phyloP scores from a whole-genome alignment of 441 rosid species.

The Populus hybrid region DNA sequence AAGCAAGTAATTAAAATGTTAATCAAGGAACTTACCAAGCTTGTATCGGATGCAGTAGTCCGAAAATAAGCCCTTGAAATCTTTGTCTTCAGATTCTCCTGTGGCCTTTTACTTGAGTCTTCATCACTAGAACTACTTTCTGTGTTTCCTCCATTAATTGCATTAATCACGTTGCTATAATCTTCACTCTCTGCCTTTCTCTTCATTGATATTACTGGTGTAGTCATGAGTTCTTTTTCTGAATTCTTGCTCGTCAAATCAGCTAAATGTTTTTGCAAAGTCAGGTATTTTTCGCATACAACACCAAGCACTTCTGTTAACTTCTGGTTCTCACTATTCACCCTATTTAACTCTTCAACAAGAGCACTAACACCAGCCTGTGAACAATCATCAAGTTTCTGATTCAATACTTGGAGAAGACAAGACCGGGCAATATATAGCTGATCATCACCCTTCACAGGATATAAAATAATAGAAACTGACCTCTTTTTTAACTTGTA shows the following conservation, averaged over 20 bases:
- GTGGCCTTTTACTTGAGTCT: constrained; percentile 50
- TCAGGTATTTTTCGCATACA: constrained; percentile 48
- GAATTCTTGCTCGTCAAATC: constrained; percentile 47
- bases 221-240: constrained; percentile 24
- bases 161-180: constrained; percentile 20
- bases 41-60: constrained; percentile 52
- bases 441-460: not conserved
- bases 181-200: constrained; percentile 47
- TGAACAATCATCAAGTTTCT: not conserved
- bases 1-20: too few relatives aligned
- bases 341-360: constrained; percentile 55
- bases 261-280: constrained; percentile 38
- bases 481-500: constrained; percentile 32
- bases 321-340: constrained; percentile 67
- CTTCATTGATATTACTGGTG: constrained; percentile 27
- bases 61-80: constrained; percentile 46
- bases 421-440: not conserved
- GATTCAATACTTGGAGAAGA: not conserved
- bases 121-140: constrained; percentile 75
- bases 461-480: constrained; percentile 1
- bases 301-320: constrained; percentile 50
- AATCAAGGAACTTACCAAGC: constrained; percentile 44
- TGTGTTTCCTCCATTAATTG: constrained; percentile 16
- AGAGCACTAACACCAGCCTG: constrained; percentile 23
- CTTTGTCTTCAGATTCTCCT: constrained; percentile 39